Percentiles rank a stretch among this genome's conserved stretches.
These are phyloP conservation scores for Suillus subluteus DNA, from an alignment of 768 basidiomycete species.

Conservation along the genomic window DNA sequence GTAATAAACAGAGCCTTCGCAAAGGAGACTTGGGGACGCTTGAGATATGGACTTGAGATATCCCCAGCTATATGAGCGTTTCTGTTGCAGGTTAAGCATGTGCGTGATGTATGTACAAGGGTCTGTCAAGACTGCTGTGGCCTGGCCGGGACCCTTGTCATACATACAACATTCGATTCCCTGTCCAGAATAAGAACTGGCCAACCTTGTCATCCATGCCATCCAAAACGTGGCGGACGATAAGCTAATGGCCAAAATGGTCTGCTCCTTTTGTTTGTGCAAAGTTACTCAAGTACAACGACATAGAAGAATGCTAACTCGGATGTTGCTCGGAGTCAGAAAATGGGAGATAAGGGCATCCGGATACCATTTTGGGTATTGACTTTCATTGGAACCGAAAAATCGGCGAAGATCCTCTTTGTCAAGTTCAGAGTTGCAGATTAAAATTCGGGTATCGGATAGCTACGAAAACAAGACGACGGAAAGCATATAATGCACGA, in stretches of 20 bases:
- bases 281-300: constrained; percentile 6
- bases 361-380: background rate
- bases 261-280: background rate
- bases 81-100: background rate
- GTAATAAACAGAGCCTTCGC: background rate
- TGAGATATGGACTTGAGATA: background rate
- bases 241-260: constrained; percentile 18
- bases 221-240: constrained; percentile 11
- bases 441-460: background rate
- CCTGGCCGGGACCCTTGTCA: constrained; percentile 21
- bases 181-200: background rate
- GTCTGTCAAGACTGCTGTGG: background rate
- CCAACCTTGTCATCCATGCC: background rate
- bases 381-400: background rate
- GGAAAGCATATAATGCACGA: background rate
- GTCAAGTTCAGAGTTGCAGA: background rate
- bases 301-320: background rate
- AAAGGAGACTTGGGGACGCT: constrained; percentile 7
- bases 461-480: background rate
- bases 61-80: constrained; percentile 23
- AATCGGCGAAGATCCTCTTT: background rate
- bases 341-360: background rate
- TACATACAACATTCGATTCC: constrained; percentile 5
- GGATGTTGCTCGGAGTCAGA: background rate
- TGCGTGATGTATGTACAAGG: background rate